phyloP scores from a whole-genome alignment of 2,329 filamentous ascomycete species.

The Penicillium rolfsii region DNA sequence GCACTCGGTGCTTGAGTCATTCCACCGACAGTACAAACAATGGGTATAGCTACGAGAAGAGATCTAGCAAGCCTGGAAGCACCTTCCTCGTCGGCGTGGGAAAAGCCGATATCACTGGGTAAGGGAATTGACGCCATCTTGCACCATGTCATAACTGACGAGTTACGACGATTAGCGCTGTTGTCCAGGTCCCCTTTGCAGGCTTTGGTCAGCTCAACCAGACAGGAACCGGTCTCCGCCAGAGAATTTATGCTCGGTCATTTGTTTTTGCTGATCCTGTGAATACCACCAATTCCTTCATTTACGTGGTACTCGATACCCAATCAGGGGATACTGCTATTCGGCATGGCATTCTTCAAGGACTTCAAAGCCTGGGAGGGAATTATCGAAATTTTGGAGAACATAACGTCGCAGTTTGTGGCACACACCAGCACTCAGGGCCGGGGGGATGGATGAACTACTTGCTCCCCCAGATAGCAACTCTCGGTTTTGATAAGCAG shows the following conservation, averaged over 20 bases:
- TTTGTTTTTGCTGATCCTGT: background rate
- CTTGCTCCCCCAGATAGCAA: background rate
- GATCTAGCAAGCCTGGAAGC: background rate
- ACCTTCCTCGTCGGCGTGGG: background rate
- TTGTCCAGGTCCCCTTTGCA: background rate
- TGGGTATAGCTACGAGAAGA: background rate
- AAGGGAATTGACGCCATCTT: background rate
- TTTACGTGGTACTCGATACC: background rate
- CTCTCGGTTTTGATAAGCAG: background rate
- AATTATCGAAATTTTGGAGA: background rate
- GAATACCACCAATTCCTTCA: background rate
- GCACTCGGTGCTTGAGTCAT: background rate
- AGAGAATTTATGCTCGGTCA: background rate
- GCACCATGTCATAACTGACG: background rate
- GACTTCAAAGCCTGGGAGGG: background rate
- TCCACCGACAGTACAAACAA: background rate
- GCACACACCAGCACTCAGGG: background rate
- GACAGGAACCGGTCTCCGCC: background rate
- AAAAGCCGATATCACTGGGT: background rate
- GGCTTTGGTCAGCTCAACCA: background rate
- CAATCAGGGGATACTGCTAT: background rate
- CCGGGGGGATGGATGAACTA: background rate
- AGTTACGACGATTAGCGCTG: background rate
- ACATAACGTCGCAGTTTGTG: background rate
- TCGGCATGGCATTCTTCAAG: background rate